Evolutionary conservation across 345 rosid genomes (phyloP).

Genomic region (Combretum micranthum): DNA sequence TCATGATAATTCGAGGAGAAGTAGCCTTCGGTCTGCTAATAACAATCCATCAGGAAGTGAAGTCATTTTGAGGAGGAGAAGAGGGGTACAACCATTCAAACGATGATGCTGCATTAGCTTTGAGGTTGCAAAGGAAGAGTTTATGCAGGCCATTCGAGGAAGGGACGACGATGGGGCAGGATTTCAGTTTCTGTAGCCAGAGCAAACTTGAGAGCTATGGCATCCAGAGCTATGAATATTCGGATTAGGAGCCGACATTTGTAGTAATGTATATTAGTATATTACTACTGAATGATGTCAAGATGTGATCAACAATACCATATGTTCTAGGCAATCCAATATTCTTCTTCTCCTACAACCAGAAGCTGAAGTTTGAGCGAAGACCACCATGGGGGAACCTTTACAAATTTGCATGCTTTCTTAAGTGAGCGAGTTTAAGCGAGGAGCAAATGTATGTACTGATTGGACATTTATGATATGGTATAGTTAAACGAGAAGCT

Average conservation of each 20-base stretch:
- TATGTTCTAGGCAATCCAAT: too few relatives aligned
- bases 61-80: constrained; percentile 26
- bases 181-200: constrained; percentile 46
- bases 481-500: too few relatives aligned
- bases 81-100: constrained; percentile 37
- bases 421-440: too few relatives aligned
- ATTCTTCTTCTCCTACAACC: too few relatives aligned
- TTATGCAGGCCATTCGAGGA: constrained; percentile 51
- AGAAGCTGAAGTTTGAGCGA: too few relatives aligned
- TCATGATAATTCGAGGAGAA: constrained; percentile 6
- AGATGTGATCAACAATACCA: too few relatives aligned
- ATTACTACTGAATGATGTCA: too few relatives aligned
- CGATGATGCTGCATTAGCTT: constrained; percentile 74
- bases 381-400: too few relatives aligned
- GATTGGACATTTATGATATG: too few relatives aligned
- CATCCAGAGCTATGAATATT: constrained; percentile 60
- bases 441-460: too few relatives aligned
- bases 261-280: too few relatives aligned
- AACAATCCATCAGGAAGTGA: constrained; percentile 23
- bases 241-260: constrained; percentile 35
- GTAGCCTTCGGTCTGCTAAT: constrained; percentile 13
- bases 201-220: constrained; percentile 87
- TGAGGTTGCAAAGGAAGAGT: constrained; percentile 80
- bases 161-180: constrained; percentile 14
- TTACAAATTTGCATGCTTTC: too few relatives aligned